Percentiles rank a stretch among this genome's conserved stretches.
Conservation (phyloP, 495 filamentous ascomycete genomes). For the Aspergillus olivimuriae region DNA sequence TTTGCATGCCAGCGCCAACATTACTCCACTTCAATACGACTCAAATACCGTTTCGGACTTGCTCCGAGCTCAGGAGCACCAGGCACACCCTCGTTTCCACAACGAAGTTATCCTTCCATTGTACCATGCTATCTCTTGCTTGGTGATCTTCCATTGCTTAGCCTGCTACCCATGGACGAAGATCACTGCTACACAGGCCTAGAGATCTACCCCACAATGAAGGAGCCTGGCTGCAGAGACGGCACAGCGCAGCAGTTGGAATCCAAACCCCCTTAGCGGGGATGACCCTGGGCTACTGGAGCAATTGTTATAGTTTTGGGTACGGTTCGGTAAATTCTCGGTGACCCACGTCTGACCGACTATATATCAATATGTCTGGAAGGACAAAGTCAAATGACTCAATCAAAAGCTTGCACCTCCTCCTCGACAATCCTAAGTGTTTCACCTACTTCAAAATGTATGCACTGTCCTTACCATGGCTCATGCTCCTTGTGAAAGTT, state of each 20-base stretch:
- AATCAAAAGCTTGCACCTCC: no score
- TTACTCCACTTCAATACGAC: background rate
- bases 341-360: no score
- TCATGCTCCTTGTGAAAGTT: no score
- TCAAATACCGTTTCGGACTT: conserved; percentile 1
- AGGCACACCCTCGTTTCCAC: no score
- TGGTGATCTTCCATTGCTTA: no score
- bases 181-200: background rate
- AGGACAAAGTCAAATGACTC: no score
- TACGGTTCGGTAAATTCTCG: no score
- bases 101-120: background rate
- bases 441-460: no score
- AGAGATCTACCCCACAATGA: background rate
- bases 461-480: background rate
- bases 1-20: no score
- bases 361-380: no score
- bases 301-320: no score
- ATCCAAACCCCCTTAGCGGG: background rate
- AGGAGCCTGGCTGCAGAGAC: background rate
- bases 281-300: background rate
- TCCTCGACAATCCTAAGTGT: no score
- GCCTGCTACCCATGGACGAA: background rate
- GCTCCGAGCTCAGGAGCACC: background rate
- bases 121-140: background rate
- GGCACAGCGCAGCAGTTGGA: background rate